Conservation (phyloP, 352 stramenopile species). For the Lagenidium giganteum region DNA sequence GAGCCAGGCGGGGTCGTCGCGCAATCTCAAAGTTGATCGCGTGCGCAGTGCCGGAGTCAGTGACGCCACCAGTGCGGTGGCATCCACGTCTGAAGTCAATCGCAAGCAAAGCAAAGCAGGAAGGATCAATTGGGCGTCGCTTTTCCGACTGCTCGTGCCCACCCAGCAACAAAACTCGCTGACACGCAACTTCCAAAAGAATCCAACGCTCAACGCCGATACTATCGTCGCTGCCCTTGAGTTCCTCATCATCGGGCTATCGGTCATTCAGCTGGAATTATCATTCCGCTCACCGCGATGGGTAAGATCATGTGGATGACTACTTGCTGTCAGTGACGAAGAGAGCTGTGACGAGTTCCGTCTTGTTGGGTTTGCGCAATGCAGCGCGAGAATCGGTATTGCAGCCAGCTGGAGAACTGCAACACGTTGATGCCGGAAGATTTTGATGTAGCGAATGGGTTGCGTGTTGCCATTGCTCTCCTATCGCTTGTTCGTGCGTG, state of each 20-base stretch:
- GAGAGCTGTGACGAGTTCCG: too few relatives aligned
- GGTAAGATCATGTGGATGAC: conserved; percentile 13
- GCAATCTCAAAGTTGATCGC: too few relatives aligned
- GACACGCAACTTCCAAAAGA: conserved; percentile 34
- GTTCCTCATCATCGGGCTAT: conserved; percentile 35
- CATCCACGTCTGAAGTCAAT: too few relatives aligned
- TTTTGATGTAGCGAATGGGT: conserved; percentile 27
- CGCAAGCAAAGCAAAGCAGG: too few relatives aligned
- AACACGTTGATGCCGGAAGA: too few relatives aligned
- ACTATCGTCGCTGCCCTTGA: conserved; percentile 31
- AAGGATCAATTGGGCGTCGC: conserved; percentile 12
- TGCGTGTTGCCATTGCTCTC: conserved; percentile 20
- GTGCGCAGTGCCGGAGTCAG: too few relatives aligned
- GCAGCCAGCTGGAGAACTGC: conserved; percentile 18
- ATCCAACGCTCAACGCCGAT: conserved; percentile 31
- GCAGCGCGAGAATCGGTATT: conserved; percentile 52
- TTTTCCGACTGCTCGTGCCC: conserved; percentile 7
- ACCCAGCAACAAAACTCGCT: conserved; percentile 5
- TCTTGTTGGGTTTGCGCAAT: too few relatives aligned
- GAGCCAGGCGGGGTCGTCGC: too few relatives aligned
- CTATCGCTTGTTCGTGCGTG: conserved; percentile 16
- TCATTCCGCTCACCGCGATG: conserved; percentile 29
- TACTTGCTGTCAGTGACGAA: neutral
- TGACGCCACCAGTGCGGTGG: too few relatives aligned
- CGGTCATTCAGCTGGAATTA: conserved; percentile 32